Base-by-base conservation (phyloP, 208 protist species). In the Leishmania martiniquensis region DNA sequence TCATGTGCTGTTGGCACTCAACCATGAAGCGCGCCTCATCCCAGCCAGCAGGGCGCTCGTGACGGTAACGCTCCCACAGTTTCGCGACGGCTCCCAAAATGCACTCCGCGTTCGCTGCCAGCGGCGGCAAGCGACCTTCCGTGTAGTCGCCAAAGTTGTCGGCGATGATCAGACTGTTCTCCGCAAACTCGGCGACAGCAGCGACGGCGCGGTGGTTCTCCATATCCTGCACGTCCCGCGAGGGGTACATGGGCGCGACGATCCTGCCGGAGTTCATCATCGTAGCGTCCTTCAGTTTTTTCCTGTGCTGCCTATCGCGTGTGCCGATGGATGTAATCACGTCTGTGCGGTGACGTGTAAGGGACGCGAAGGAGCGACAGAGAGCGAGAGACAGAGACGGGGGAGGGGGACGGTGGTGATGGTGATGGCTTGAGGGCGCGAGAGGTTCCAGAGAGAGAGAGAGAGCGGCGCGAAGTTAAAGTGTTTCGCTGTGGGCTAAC, bases 91-190 rank as follows among this genome's bases (percentile, higher is more conserved):
- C 86, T 5, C 29, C 75, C 49, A 81, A n/a, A 15, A 95, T 67
- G 45, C 70, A 72, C 7, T 67, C 75, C 20, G 85, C 89, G 39
- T 93, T 88, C 5, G 59, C 34, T 15, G 66, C 66, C n/a, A 96
- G 87, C 22, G 87, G 79, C 12, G 87, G 70, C 29, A 96, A 87
- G 62, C 92, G 90, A 57, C 87, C 89, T 17, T 93, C 87, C 4
- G 89, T 83, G 83, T 95, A 96, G 78, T 76, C 54, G 0, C 87
- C 67, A 73, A 89, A 95, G 85, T 91, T 96, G 76, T 96, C 90
- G 1, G 89, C 87, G 17, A 93, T 82, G 51, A 86, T 72, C 72
- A 93, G 86, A 70, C 90, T 89, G 71, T 82, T 92, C 74, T 95
- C 90, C 10, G 87, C 72, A 47, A 93, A 60, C 22, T 94, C 88